Percentiles rank a stretch among this genome's conserved stretches.
Evolutionary conservation across 371 early-diverging fungal genomes (phyloP).

Genomic region (Mortierella sp.): DNA sequence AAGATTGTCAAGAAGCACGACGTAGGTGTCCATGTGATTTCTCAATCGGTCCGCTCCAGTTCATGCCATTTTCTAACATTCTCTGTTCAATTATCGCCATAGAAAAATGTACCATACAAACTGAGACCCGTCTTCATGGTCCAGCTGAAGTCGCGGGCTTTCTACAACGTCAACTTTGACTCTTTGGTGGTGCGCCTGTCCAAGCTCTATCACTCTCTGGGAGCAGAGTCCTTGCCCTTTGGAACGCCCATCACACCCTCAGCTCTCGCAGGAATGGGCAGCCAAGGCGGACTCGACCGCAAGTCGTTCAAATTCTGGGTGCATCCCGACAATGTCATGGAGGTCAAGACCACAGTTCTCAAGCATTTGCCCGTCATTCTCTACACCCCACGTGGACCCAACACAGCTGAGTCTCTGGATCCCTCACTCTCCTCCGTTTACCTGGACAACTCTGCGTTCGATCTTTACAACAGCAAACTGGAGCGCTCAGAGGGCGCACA

Average conservation of each 20-base stretch:
- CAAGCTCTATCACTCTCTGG: slow-evolving; percentile 89
- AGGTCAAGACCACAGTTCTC: slow-evolving; percentile 93
- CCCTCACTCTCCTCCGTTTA: slow-evolving; percentile 98
- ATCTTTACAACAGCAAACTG: slow-evolving; percentile 93
- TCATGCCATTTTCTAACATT: too few relatives aligned
- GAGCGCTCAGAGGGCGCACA: slow-evolving; percentile 96
- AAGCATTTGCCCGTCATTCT: slow-evolving; percentile 97
- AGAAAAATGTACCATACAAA: slow-evolving; percentile 76
- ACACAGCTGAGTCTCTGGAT: slow-evolving; percentile 66
- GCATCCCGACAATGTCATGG: slow-evolving; percentile 98
- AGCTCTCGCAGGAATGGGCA: slow-evolving; percentile 36
- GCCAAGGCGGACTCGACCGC: slow-evolving; percentile 67
- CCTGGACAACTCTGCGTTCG: slow-evolving; percentile 95
- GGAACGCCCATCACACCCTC: slow-evolving; percentile 56
- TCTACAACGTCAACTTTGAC: slow-evolving; percentile 94
- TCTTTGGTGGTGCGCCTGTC: slow-evolving; percentile 91
- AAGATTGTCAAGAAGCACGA: slow-evolving; percentile 99
- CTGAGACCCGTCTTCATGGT: slow-evolving; percentile 91
- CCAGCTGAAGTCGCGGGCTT: slow-evolving; percentile 87
- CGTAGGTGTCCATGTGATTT: too few relatives aligned
- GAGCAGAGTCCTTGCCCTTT: slow-evolving; percentile 55
- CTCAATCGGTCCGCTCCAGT: neutral
- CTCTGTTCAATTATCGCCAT: neutral
- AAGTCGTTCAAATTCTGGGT: slow-evolving; percentile 99
- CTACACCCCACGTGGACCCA: slow-evolving; percentile 70